Evolutionary conservation across 257 asterid species (phyloP).

Genomic region (Solanum piurae): DNA sequence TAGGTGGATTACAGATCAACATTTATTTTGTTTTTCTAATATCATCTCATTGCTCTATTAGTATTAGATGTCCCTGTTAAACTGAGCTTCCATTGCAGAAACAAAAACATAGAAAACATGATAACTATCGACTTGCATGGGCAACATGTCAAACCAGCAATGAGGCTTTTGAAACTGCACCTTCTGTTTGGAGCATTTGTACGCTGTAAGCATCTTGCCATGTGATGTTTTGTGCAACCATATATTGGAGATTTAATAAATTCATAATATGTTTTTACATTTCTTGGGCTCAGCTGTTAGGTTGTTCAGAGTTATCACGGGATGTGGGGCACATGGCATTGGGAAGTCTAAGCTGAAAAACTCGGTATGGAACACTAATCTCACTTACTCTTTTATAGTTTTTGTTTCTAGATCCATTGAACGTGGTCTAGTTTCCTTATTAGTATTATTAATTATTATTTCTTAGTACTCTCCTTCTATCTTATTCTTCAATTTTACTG

Average conservation of each 20-base stretch:
- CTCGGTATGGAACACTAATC: conserved; percentile 36
- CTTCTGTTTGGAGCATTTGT: conserved; percentile 88
- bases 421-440: background rate
- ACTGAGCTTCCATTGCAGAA: conserved; percentile 51
- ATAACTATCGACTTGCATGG: conserved; percentile 95
- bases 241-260: background rate
- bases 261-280: background rate
- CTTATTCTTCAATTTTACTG: background rate
- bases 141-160: conserved; percentile 82
- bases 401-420: background rate
- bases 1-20: conserved; percentile 30
- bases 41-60: background rate
- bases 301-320: conserved; percentile 80
- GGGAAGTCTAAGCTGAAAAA: conserved; percentile 84
- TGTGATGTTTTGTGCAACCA: background rate
- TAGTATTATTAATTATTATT: background rate
- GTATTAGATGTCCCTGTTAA: background rate
- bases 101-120: conserved; percentile 55
- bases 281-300: conserved; percentile 53
- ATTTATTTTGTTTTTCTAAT: background rate
- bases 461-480: background rate
- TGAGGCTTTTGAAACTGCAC: conserved; percentile 89
- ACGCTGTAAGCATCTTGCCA: conserved; percentile 53
- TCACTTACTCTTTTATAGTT: background rate
- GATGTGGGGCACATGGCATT: conserved; percentile 86